Base-by-base conservation (phyloP, 768 basidiomycete genomes). In the Russula vinacea region DNA sequence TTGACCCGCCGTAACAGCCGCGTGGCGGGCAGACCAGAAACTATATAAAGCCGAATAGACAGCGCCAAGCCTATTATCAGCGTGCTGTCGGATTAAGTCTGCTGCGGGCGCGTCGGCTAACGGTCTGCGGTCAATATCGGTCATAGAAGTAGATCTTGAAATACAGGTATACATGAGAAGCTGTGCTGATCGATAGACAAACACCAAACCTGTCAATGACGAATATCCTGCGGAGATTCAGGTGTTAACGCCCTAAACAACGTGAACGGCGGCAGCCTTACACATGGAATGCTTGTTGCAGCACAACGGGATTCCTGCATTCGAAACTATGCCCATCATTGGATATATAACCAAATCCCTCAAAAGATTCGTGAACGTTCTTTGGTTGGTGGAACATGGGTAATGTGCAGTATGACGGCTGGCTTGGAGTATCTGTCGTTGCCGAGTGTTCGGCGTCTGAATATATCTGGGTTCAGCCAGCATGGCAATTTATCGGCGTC, bases 211-310 rank as follows among this genome's bases (percentile, higher is more conserved):
- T 77, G 60, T 84, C 84, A 64, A 81, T 80, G 22, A 83, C 81
- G 55, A 84, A 85, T n/a, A 83, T 80, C 9, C 82, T 83, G 54
- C 11, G 22, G 5, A 26, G 24, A 4, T 17, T 0, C 5, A 17
- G 26, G 5, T 17, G 33, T 51, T 37, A 65, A 26, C 47, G 4
- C 6, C 40, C 16, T 55, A 33, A n/a, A 50, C n/a, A 16, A 53
- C 16, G 2, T 7, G 9, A 26, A 37, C 24, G 3, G 6, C 2
- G 2, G 8, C 13, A n/a, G 2, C 77, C 84, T 63, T 70, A 85
- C 83, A 87, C 83, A 70, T 87, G 84, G 73, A 80, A 85, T 0
- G 85, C 77, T 67, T 81, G 83, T 22, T 79, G 80, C 71, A 81
- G 70, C 10, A 79, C 74, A 0, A 75, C 75, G 1, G 85, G 86